Conservation (phyloP, 768 basidiomycete species). For the Saitozyma sp. region DNA sequence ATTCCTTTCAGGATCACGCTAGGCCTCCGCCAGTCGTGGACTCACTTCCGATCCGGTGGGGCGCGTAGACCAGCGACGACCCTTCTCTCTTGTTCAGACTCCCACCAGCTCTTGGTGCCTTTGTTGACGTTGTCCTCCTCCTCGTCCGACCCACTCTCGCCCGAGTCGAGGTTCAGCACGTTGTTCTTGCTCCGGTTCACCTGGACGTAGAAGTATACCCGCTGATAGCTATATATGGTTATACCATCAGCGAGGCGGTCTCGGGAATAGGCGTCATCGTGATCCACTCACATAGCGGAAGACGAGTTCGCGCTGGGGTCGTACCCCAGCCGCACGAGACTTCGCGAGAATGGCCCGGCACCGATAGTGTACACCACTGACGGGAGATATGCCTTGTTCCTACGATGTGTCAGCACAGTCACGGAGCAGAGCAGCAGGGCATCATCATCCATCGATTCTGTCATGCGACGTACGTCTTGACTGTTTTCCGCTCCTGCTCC, state of each 20-base stretch:
- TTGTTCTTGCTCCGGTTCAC: conserved; percentile 66
- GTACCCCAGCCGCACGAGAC: conserved; percentile 79
- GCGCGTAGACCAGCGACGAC: conserved; percentile 21
- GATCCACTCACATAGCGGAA: conserved; percentile 69
- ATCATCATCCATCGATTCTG: background rate
- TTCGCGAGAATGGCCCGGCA: conserved; percentile 93
- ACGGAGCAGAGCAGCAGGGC: background rate
- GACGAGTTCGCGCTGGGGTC: conserved; percentile 76
- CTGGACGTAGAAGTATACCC: conserved; percentile 79
- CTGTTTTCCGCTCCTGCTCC: conserved; percentile 65
- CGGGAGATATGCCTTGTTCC: conserved; percentile 78
- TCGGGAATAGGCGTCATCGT: background rate
- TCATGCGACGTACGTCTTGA: conserved; percentile 66
- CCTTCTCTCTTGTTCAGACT: conserved; percentile 25
- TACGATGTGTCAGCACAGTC: conserved; percentile 46
- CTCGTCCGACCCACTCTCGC: conserved; percentile 20
- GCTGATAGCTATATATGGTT: conserved; percentile 72
- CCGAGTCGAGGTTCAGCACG: conserved; percentile 60
- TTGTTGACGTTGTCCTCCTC: conserved; percentile 18
- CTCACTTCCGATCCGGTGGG: conserved; percentile 31
- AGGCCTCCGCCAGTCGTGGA: background rate
- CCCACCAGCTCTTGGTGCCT: conserved; percentile 23
- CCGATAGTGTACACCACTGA: conserved; percentile 82
- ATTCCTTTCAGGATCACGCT: conserved; percentile 21
- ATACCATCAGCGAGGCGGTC: background rate